Conservation (phyloP, 2,329 filamentous ascomycete species). For the Berkeleyomyces rouxiae region DNA sequence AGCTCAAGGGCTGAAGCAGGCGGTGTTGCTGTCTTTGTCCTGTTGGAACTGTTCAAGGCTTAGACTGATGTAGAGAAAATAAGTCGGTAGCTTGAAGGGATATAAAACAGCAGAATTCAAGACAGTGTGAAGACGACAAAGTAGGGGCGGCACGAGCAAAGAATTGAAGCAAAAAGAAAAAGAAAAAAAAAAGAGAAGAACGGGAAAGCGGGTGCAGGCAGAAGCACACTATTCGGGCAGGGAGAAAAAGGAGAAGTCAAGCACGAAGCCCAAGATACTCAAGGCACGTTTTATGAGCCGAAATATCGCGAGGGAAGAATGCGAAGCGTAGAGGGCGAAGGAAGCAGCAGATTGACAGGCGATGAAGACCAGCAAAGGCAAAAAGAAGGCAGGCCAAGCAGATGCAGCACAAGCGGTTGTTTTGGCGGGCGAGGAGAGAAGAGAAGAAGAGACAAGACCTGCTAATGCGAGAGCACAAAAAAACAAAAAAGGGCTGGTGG, state of each 20-base stretch:
- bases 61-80: neutral
- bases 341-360: neutral
- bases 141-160: neutral
- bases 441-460: neutral
- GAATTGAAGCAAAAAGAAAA: neutral
- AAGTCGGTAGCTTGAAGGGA: neutral
- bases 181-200: neutral
- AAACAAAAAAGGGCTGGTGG: neutral
- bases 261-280: neutral
- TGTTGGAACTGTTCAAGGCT: neutral
- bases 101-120: neutral
- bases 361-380: conserved; percentile 14
- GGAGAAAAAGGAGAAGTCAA: neutral
- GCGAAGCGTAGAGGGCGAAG: neutral
- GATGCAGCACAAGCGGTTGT: neutral
- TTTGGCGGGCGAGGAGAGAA: neutral
- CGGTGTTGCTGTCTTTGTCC: neutral
- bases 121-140: neutral
- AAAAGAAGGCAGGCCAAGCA: neutral
- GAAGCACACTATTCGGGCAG: neutral
- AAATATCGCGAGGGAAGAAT: no score
- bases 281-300: no score
- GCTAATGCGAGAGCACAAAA: neutral
- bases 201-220: neutral
- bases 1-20: neutral